These are phyloP conservation scores for Hypoxylon sp. DNA, from an alignment of 2,329 filamentous ascomycete species.

Conservation along the genomic window DNA sequence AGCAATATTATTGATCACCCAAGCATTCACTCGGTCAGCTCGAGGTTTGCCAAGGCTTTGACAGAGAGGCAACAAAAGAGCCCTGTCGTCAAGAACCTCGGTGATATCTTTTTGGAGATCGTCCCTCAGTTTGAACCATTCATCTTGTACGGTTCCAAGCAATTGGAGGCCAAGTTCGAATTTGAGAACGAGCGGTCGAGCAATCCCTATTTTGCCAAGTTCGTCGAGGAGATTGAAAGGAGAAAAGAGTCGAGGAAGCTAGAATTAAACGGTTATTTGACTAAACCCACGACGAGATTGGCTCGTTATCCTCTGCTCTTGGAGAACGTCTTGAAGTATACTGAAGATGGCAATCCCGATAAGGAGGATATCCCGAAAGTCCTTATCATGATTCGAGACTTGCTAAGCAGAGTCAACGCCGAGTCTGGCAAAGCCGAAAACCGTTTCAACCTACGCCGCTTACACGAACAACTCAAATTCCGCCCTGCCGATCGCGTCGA, in stretches of 20 bases:
- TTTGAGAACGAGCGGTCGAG: conserved; percentile 95
- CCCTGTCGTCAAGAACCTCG: conserved; percentile 89
- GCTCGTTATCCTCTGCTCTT: conserved; percentile 93
- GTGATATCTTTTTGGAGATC: conserved; percentile 94
- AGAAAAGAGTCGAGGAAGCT: conserved; percentile 97
- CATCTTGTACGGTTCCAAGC: conserved; percentile 95
- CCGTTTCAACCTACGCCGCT: conserved; percentile 91
- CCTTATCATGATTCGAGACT: conserved; percentile 86
- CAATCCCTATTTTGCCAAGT: conserved; percentile 87
- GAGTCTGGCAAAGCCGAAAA: conserved; percentile 99
- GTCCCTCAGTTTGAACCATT: conserved; percentile 96
- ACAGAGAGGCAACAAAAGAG: conserved; percentile 92
- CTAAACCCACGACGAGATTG: conserved; percentile 95
- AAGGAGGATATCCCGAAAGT: conserved; percentile 94
- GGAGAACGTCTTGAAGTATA: conserved; percentile 93
- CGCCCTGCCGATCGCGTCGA: conserved; percentile 91
- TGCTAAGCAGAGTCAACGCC: conserved; percentile 89
- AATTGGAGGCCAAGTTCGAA: conserved; percentile 96
- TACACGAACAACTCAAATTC: conserved; percentile 94
- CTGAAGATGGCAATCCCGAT: conserved; percentile 88
- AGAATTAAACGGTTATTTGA: conserved; percentile 96
- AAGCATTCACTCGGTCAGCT: conserved; percentile 90
- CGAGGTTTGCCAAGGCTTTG: conserved; percentile 86
- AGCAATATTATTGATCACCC: conserved; percentile 90
- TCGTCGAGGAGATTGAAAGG: conserved; percentile 96